Percentiles rank a stretch among this genome's conserved stretches.
These are phyloP conservation scores for Lactuca saligna DNA, from an alignment of 129 eudicot species.

Conservation along the genomic window DNA sequence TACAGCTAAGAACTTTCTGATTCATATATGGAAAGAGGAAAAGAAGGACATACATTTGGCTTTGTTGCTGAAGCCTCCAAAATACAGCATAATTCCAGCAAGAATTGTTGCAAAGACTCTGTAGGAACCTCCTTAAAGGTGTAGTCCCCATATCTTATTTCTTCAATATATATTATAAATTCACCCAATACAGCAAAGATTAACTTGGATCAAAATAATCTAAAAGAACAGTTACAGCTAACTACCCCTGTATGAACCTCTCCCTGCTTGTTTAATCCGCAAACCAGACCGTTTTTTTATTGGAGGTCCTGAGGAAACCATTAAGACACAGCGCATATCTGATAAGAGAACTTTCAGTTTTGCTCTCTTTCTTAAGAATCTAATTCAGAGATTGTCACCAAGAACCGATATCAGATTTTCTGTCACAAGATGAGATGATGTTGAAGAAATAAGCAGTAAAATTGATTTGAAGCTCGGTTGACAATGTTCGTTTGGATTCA, in stretches of 20 bases:
- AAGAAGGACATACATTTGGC: slow-evolving; percentile 55
- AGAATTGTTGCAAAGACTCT: slow-evolving; percentile 64
- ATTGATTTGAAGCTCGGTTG: background rate
- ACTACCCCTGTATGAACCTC: slow-evolving; percentile 90
- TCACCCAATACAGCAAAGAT: slow-evolving; percentile 32
- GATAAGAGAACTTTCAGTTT: slow-evolving; percentile 4
- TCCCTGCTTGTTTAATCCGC: slow-evolving; percentile 84
- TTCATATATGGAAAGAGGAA: slow-evolving; percentile 7
- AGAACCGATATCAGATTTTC: slow-evolving; percentile 11
- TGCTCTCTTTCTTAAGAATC: slow-evolving; percentile 24
- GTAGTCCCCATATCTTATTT: slow-evolving; percentile 53
- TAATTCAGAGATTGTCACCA: slow-evolving; percentile 21
- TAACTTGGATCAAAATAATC: slow-evolving; percentile 35
- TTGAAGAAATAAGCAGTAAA: slow-evolving; percentile 12
- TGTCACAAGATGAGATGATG: slow-evolving; percentile 6
- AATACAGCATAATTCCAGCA: slow-evolving; percentile 93
- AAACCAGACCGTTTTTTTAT: slow-evolving; percentile 84
- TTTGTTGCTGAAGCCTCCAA: slow-evolving; percentile 83
- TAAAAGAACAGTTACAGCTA: slow-evolving; percentile 39
- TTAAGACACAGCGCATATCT: slow-evolving; percentile 50
- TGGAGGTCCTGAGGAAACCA: slow-evolving; percentile 81
- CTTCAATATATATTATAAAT: slow-evolving; percentile 20
- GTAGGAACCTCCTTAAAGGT: slow-evolving; percentile 58
- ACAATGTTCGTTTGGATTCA: background rate
- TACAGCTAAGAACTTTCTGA: slow-evolving; percentile 2